phyloP scores from a whole-genome alignment of 129 eudicot genomes.

The Chrysanthemum lavandulifolium region DNA sequence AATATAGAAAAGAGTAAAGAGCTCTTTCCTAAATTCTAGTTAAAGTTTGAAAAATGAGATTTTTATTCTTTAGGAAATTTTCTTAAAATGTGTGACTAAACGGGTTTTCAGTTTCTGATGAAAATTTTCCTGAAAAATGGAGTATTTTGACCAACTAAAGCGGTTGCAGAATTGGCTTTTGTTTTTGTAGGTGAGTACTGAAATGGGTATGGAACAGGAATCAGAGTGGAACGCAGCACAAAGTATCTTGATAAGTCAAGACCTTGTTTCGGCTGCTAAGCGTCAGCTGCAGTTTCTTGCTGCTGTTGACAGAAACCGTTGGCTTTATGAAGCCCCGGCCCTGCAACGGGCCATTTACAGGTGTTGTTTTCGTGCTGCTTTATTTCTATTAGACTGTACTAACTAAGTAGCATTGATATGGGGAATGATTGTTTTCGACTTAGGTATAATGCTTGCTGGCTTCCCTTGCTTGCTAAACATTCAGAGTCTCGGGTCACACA shows the following conservation, averaged over 20 bases:
- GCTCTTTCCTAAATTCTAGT: too few species aligned
- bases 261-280: constrained; percentile 78
- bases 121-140: too few species aligned
- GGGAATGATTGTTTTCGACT: too few species aligned
- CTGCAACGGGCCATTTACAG: constrained; percentile 65
- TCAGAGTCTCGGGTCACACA: constrained; percentile 44
- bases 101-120: too few species aligned
- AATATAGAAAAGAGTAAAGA: too few species aligned
- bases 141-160: too few species aligned
- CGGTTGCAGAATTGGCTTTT: not conserved
- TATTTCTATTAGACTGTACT: too few species aligned
- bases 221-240: constrained; percentile 85
- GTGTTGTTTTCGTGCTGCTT: constrained; percentile 21
- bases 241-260: constrained; percentile 49
- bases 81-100: too few species aligned
- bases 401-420: too few species aligned
- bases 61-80: too few species aligned
- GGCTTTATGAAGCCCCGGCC: constrained; percentile 69
- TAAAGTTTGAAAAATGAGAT: too few species aligned
- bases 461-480: constrained; percentile 84
- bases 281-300: constrained; percentile 76
- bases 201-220: constrained; percentile 60
- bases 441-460: constrained; percentile 94
- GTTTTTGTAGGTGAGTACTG: constrained; percentile 13
- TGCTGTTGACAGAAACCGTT: constrained; percentile 69